These are phyloP conservation scores for Salinomyces thailandicus DNA, from an alignment of 2,329 filamentous ascomycete species.

Conservation along the genomic window DNA sequence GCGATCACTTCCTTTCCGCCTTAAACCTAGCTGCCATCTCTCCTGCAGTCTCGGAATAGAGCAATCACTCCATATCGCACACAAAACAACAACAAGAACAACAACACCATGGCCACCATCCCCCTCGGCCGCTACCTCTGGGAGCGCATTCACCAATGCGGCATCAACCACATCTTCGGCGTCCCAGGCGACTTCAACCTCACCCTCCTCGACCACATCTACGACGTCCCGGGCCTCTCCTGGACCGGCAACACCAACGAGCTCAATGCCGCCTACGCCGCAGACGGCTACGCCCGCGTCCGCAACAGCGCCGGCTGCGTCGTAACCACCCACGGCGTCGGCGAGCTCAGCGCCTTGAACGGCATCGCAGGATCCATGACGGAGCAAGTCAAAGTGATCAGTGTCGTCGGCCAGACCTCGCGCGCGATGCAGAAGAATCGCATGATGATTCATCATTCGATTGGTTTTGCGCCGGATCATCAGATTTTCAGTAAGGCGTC, in stretches of 20 bases:
- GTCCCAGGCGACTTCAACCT: constrained; percentile 39
- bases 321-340: constrained; percentile 52
- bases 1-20: no score
- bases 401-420: constrained; percentile 37
- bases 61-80: no score
- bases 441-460: constrained; percentile 39
- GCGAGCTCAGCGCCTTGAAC: constrained; percentile 38
- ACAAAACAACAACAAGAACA: no score
- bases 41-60: no score
- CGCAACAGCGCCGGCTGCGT: constrained; percentile 41
- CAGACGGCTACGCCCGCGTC: constrained; percentile 48
- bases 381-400: constrained; percentile 36
- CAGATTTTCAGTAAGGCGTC: constrained; percentile 33
- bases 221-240: constrained; percentile 28
- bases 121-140: constrained; percentile 35
- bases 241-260: constrained; percentile 48
- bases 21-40: no score
- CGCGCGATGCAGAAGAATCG: constrained; percentile 31
- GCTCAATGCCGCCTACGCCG: constrained; percentile 47
- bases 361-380: constrained; percentile 35
- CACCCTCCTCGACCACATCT: constrained; percentile 35
- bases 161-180: constrained; percentile 32
- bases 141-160: constrained; percentile 32
- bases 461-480: constrained; percentile 32
- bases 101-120: constrained; percentile 42